Evolutionary conservation across 192 early-diverging fungal genomes (phyloP).

Genomic region (Coemansia sp.): DNA sequence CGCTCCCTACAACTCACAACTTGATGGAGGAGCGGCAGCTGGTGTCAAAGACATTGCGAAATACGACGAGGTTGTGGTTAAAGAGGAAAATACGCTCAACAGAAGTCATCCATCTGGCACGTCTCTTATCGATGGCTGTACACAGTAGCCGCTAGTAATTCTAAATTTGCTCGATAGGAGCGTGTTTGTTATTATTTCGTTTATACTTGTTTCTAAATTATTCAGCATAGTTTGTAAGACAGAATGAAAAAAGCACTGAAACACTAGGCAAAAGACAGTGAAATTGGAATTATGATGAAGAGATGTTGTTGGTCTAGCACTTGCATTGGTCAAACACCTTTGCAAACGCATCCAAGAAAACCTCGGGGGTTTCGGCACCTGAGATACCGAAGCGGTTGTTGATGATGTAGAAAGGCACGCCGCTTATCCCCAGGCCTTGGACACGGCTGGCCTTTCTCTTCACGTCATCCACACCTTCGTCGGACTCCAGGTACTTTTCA

Average conservation of each 20-base stretch:
- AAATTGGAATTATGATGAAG: background rate
- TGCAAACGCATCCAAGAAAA: slow-evolving; percentile 61
- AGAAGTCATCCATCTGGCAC: background rate
- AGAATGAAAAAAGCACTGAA: background rate
- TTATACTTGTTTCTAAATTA: background rate
- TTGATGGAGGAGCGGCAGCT: background rate
- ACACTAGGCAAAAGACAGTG: background rate
- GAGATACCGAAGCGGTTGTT: slow-evolving; percentile 62
- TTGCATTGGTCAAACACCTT: slow-evolving; percentile 28
- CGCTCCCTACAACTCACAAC: background rate
- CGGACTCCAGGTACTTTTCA: slow-evolving; percentile 56
- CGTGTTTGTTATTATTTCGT: background rate
- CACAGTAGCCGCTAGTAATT: background rate
- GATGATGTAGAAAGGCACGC: slow-evolving; percentile 74
- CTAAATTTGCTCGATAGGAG: too few species aligned
- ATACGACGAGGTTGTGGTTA: background rate
- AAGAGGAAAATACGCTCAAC: background rate
- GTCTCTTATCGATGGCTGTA: background rate
- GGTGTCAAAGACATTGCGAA: background rate
- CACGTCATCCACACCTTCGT: slow-evolving; percentile 57
- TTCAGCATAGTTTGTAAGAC: background rate
- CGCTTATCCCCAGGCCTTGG: slow-evolving; percentile 55
- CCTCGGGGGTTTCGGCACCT: slow-evolving; percentile 68
- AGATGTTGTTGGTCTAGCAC: background rate
- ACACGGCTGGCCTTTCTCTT: slow-evolving; percentile 50